Conservation (phyloP, 441 rosid genomes). For the Iberis amara region DNA sequence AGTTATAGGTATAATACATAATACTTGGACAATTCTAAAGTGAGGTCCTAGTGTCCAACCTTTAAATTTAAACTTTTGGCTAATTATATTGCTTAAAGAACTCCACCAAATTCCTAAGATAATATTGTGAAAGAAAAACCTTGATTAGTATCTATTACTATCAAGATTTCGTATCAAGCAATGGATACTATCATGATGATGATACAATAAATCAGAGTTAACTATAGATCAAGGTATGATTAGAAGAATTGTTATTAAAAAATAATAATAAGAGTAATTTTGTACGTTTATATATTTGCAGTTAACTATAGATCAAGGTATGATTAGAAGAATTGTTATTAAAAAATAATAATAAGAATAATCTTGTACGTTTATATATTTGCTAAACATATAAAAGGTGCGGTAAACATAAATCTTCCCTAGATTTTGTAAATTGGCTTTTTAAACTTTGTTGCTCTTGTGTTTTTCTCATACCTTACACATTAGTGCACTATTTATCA, state of each 20-base stretch:
- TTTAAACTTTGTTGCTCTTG: background rate
- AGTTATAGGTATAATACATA: background rate
- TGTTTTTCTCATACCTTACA: too few species aligned
- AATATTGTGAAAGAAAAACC: background rate
- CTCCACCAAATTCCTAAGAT: background rate
- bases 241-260: background rate
- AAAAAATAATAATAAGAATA: background rate
- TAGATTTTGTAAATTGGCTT: background rate
- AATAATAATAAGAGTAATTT: background rate
- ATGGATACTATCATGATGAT: background rate
- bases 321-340: background rate
- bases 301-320: too few species aligned
- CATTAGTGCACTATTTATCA: too few species aligned
- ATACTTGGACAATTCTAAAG: background rate
- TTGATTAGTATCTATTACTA: background rate
- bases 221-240: background rate
- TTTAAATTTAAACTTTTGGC: background rate
- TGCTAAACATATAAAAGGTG: background rate
- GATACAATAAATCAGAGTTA: background rate
- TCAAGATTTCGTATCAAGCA: background rate
- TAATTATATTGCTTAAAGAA: background rate
- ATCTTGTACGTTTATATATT: background rate
- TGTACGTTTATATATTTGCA: background rate
- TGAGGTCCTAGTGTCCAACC: background rate
- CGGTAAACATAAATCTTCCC: background rate